These are phyloP conservation scores for Saccharomycopsis hybrid DNA, from an alignment of 1,139 yeast genomes.

Conservation along the genomic window DNA sequence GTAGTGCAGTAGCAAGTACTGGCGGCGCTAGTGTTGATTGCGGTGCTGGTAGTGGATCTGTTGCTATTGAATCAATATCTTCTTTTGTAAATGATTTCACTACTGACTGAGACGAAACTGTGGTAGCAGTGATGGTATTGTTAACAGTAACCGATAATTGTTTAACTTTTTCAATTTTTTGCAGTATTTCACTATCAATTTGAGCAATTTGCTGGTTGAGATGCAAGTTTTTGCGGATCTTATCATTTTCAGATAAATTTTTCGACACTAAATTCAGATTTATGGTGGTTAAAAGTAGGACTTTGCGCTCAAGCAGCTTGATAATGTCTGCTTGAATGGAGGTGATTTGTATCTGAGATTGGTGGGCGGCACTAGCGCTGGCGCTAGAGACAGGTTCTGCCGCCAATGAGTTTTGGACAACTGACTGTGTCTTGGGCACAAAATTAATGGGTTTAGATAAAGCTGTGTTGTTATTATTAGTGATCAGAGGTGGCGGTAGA, in stretches of 20 bases:
- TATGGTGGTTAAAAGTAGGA: conserved; percentile 3
- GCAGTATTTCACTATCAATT: too few species aligned
- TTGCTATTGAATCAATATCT: too few species aligned
- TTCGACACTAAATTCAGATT: conserved; percentile 14
- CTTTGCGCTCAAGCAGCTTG: conserved; percentile 10
- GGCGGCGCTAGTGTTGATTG: too few species aligned
- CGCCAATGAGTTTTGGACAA: neutral
- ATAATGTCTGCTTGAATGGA: conserved; percentile 11
- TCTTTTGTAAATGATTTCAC: too few species aligned
- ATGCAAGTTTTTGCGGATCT: conserved; percentile 8
- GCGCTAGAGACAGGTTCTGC: neutral
- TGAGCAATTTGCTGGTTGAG: neutral
- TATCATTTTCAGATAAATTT: conserved; percentile 18
- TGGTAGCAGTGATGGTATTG: too few species aligned
- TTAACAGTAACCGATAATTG: too few species aligned
- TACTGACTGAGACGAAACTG: too few species aligned
- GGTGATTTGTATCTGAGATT: neutral
- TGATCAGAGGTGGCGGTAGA: too few species aligned
- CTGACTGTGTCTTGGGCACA: conserved; percentile 9
- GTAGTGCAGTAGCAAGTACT: too few species aligned
- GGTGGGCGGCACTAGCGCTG: neutral
- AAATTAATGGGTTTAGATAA: neutral
- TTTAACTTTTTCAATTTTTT: too few species aligned
- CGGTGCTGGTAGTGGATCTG: too few species aligned
- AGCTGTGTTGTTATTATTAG: too few species aligned